These are phyloP conservation scores for Thermothielavioides terrestris DNA, from an alignment of 495 filamentous ascomycete species.

Conservation along the genomic window DNA sequence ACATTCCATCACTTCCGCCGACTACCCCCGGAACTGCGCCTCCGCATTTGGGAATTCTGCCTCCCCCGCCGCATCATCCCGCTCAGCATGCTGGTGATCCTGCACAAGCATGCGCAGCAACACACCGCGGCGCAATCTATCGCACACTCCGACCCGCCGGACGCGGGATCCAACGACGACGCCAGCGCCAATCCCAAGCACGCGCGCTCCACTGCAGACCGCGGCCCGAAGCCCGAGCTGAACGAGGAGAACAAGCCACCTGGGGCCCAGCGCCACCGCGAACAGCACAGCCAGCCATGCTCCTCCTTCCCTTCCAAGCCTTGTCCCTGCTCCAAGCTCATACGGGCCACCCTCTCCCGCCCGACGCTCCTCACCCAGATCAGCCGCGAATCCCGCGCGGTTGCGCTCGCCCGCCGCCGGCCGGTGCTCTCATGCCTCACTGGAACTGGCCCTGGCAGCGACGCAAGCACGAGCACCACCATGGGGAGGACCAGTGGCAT, in stretches of 20 bases:
- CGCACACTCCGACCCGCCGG: too few species aligned
- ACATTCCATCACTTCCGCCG: not conserved
- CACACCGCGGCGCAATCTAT: not conserved
- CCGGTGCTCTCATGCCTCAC: too few species aligned
- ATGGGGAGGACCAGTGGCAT: too few species aligned
- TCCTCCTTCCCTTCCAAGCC: too few species aligned
- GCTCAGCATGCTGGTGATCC: not conserved
- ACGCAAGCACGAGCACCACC: too few species aligned
- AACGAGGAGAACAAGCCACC: not conserved
- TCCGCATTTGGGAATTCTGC: constrained; percentile 1
- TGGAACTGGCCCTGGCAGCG: too few species aligned
- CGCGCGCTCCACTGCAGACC: too few species aligned
- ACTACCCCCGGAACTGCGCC: not conserved
- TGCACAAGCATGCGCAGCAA: not conserved
- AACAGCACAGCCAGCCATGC: too few species aligned
- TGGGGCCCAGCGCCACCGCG: not conserved
- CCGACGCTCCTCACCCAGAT: not conserved
- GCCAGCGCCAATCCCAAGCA: not conserved
- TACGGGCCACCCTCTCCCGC: not conserved
- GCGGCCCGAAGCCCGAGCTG: too few species aligned
- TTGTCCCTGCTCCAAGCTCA: too few species aligned
- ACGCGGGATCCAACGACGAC: not conserved
- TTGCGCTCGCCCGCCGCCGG: not conserved
- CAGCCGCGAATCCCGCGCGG: not conserved
- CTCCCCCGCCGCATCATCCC: not conserved